Evolutionary conservation across 2,329 filamentous ascomycete species (phyloP).

Genomic region (Colletotrichum camelliae): DNA sequence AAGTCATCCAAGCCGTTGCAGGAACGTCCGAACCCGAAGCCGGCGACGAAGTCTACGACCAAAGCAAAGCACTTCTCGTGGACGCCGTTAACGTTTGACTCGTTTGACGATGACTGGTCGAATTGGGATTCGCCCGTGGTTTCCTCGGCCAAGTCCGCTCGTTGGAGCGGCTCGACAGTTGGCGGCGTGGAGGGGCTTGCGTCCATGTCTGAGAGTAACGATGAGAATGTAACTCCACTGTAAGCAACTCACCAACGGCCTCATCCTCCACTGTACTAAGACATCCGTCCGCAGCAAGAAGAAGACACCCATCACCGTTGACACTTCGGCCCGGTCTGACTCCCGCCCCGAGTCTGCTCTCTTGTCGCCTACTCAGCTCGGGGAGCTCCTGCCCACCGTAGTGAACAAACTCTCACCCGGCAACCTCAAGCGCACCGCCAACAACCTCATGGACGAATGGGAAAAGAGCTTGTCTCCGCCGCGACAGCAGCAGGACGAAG

Average conservation of each 20-base stretch:
- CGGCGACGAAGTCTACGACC: slow-evolving; percentile 37
- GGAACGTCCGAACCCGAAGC: slow-evolving; percentile 33
- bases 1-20: slow-evolving; percentile 30
- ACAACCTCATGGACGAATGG: slow-evolving; percentile 88
- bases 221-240: slow-evolving; percentile 52
- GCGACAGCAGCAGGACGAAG: slow-evolving; percentile 22
- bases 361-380: slow-evolving; percentile 48
- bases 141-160: slow-evolving; percentile 57
- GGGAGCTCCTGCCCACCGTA: slow-evolving; percentile 70
- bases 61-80: slow-evolving; percentile 63
- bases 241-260: slow-evolving; percentile 41
- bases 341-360: slow-evolving; percentile 10
- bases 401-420: slow-evolving; percentile 75
- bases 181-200: slow-evolving; percentile 47
- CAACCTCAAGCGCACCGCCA: slow-evolving; percentile 83
- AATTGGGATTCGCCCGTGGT: slow-evolving; percentile 65
- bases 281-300: slow-evolving; percentile 32
- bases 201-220: slow-evolving; percentile 51
- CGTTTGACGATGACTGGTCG: slow-evolving; percentile 67
- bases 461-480: slow-evolving; percentile 75
- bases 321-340: slow-evolving; percentile 26
- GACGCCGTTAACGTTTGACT: slow-evolving; percentile 63
- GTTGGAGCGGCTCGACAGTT: slow-evolving; percentile 69
- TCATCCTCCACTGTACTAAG: slow-evolving; percentile 13
- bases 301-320: slow-evolving; percentile 32